phyloP scores from a whole-genome alignment of 2,329 filamentous ascomycete species.

The Plenodomus biglobosus region DNA sequence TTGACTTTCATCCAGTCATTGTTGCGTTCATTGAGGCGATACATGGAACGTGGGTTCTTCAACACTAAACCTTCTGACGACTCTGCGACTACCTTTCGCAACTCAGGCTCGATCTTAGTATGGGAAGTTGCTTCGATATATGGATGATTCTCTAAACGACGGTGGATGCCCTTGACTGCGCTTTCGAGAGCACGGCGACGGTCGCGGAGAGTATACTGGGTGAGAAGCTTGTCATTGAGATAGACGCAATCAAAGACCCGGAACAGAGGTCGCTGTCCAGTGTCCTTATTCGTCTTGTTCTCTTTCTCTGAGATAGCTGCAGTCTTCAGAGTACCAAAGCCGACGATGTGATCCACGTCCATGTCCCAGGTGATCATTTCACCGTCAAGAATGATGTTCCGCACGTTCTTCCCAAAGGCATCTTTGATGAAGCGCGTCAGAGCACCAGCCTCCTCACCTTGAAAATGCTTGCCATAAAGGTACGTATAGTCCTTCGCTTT shows the following conservation, averaged over 20 bases:
- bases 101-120: slow-evolving; percentile 73
- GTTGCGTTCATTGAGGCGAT: slow-evolving; percentile 84
- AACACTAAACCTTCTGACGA: slow-evolving; percentile 87
- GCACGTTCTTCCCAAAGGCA: slow-evolving; percentile 75
- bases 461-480: slow-evolving; percentile 77
- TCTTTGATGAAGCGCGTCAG: slow-evolving; percentile 76
- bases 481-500: slow-evolving; percentile 97
- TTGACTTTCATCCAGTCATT: slow-evolving; percentile 99
- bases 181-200: slow-evolving; percentile 73
- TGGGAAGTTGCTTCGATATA: slow-evolving; percentile 67
- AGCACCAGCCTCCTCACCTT: slow-evolving; percentile 69
- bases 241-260: slow-evolving; percentile 90
- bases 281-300: slow-evolving; percentile 61
- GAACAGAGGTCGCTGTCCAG: slow-evolving; percentile 73
- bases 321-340: slow-evolving; percentile 91
- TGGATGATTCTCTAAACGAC: slow-evolving; percentile 80
- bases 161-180: slow-evolving; percentile 68
- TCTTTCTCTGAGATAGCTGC: slow-evolving; percentile 79
- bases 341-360: slow-evolving; percentile 76
- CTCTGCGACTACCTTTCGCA: slow-evolving; percentile 82
- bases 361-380: slow-evolving; percentile 99
- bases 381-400: slow-evolving; percentile 88
- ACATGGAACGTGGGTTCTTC: slow-evolving; percentile 88
- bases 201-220: slow-evolving; percentile 79
- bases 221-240: slow-evolving; percentile 78